Evolutionary conservation across 768 basidiomycete species (phyloP).

Genomic region (Rhizopogon roseolus): DNA sequence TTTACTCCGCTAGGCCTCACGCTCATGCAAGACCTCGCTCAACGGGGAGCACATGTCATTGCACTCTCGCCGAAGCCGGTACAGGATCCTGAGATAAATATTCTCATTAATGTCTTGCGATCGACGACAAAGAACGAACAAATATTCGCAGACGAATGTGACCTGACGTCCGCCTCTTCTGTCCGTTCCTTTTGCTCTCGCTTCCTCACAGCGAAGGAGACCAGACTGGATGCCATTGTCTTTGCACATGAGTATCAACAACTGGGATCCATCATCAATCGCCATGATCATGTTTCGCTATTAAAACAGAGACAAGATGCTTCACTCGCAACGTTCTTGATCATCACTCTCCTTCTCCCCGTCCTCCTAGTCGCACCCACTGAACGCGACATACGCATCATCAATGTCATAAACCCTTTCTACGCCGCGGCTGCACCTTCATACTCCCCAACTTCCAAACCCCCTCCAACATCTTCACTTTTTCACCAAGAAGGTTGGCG

Average conservation of each 20-base stretch:
- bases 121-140: constrained; percentile 67
- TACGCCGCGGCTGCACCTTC: constrained; percentile 73
- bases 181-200: constrained; percentile 65
- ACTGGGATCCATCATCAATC: constrained; percentile 44
- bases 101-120: constrained; percentile 64
- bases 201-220: constrained; percentile 62
- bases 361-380: constrained; percentile 73
- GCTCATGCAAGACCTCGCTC: constrained; percentile 59
- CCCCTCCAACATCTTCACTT: constrained; percentile 22
- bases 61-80: constrained; percentile 62
- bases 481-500: constrained; percentile 62
- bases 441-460: constrained; percentile 26
- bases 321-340: constrained; percentile 71
- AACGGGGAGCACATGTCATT: constrained; percentile 76
- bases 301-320: constrained; percentile 39
- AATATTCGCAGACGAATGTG: constrained; percentile 77
- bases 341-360: constrained; percentile 76
- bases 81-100: constrained; percentile 40
- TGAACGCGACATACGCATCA: constrained; percentile 89
- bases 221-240: constrained; percentile 72
- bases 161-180: constrained; percentile 59
- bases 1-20: constrained; percentile 73
- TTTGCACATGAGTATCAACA: constrained; percentile 75
- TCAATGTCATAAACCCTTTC: constrained; percentile 84
- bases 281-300: constrained; percentile 23